Evolutionary conservation across 441 rosid genomes (phyloP).

Genomic region (Bocquillonia castaneifolia): DNA sequence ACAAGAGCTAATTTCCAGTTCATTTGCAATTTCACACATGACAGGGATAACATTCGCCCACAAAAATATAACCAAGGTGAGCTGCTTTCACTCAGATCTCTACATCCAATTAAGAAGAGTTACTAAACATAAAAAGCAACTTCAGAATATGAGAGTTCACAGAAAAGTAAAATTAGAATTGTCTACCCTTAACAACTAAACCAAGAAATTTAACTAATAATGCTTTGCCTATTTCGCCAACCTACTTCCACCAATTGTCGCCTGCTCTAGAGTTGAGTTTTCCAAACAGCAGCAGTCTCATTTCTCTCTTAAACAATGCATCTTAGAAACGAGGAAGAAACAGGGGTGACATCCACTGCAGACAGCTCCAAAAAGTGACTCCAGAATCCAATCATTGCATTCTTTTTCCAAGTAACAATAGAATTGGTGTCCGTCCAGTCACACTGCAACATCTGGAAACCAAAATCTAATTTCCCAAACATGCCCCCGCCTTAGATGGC

Average conservation of each 20-base stretch:
- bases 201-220: not conserved
- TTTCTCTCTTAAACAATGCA: not conserved
- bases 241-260: not conserved
- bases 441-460: not conserved
- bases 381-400: not conserved
- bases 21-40: no score
- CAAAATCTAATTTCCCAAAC: not conserved
- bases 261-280: not conserved
- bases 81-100: slow-evolving; percentile 2
- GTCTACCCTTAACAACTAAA: not conserved
- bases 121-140: not conserved
- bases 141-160: not conserved
- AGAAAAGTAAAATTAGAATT: not conserved
- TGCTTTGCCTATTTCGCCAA: slow-evolving; percentile 1
- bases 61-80: no score
- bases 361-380: not conserved
- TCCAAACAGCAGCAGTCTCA: not conserved
- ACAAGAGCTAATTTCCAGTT: no score
- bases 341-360: not conserved
- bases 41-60: no score
- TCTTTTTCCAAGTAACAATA: not conserved
- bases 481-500: not conserved
- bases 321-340: not conserved
- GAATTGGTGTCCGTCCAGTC: not conserved
- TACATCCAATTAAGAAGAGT: slow-evolving; percentile 11